These are phyloP conservation scores for Dipteronia dyeriana DNA, from an alignment of 345 rosid genomes.

Conservation along the genomic window DNA sequence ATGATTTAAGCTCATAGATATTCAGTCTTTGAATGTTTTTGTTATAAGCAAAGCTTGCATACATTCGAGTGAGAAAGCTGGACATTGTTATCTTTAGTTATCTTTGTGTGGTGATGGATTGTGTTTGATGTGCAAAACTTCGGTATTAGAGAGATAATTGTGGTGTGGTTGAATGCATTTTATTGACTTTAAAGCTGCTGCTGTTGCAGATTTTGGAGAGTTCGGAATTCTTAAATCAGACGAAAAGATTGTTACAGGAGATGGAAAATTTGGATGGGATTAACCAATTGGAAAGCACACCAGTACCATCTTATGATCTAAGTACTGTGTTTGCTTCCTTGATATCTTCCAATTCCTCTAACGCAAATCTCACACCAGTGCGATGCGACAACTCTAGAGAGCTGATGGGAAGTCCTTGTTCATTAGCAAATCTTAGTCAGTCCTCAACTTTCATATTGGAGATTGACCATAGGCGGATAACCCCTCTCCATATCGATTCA, in stretches of 20 bases:
- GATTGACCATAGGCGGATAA: conserved; percentile 10
- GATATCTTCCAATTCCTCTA: conserved; percentile 29
- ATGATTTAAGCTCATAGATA: not conserved
- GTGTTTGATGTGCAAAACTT: not conserved
- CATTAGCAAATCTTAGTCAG: conserved; percentile 28
- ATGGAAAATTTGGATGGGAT: conserved; percentile 29
- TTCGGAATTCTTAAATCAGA: conserved; percentile 53
- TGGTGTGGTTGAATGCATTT: conserved; percentile 6
- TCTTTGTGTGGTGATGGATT: not conserved
- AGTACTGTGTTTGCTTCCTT: conserved; percentile 63
- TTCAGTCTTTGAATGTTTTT: too few relatives aligned
- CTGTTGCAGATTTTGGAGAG: conserved; percentile 65
- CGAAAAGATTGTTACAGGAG: conserved; percentile 44
- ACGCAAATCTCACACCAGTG: conserved; percentile 37
- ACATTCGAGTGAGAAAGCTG: not conserved
- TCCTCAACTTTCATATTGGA: conserved; percentile 19
- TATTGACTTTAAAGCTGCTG: conserved; percentile 12
- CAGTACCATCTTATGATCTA: conserved; percentile 44
- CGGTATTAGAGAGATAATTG: not conserved
- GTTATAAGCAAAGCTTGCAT: not conserved
- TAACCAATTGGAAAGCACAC: conserved; percentile 20
- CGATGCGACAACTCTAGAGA: conserved; percentile 44
- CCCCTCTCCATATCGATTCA: conserved; percentile 11
- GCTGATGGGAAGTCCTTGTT: conserved; percentile 39
- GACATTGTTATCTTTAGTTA: not conserved